Evolutionary conservation across 345 rosid genomes (phyloP).

Genomic region (Camelina neglecta): DNA sequence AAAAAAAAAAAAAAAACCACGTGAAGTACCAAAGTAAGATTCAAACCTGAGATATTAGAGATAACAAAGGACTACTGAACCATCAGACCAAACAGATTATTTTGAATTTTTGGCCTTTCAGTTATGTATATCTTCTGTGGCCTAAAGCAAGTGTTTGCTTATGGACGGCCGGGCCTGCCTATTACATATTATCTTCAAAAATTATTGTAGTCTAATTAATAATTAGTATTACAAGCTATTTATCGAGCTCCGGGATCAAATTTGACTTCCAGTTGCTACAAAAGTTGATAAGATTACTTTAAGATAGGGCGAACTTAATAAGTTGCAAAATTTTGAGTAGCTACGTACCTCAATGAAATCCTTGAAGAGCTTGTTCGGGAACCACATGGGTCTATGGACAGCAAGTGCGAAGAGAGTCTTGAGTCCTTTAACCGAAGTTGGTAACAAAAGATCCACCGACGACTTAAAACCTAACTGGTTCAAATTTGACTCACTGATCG

Average conservation of each 20-base stretch:
- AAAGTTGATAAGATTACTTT: background rate
- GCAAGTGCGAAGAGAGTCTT: constrained; percentile 80
- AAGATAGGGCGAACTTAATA: background rate
- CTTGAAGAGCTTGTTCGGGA: constrained; percentile 76
- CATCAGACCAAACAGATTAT: no score
- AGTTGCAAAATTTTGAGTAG: background rate
- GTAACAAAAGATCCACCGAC: constrained; percentile 77
- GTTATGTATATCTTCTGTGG: no score
- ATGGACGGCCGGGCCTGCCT: background rate
- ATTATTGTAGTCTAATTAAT: no score
- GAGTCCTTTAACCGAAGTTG: constrained; percentile 72
- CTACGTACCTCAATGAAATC: constrained; percentile 72
- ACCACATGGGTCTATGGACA: constrained; percentile 78
- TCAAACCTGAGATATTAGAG: no score
- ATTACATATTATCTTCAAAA: no score
- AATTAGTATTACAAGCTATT: background rate
- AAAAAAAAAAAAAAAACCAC: no score
- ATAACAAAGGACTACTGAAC: no score
- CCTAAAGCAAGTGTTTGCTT: no score
- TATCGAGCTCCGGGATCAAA: background rate
- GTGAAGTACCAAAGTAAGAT: no score
- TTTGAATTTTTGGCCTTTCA: no score
- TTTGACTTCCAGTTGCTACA: background rate
- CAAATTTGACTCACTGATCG: constrained; percentile 53
- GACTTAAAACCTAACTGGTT: constrained; percentile 74